Percentiles rank a stretch among this genome's conserved stretches.
phyloP scores from a whole-genome alignment of 495 filamentous ascomycete species.

The Penicillium desertorum region DNA sequence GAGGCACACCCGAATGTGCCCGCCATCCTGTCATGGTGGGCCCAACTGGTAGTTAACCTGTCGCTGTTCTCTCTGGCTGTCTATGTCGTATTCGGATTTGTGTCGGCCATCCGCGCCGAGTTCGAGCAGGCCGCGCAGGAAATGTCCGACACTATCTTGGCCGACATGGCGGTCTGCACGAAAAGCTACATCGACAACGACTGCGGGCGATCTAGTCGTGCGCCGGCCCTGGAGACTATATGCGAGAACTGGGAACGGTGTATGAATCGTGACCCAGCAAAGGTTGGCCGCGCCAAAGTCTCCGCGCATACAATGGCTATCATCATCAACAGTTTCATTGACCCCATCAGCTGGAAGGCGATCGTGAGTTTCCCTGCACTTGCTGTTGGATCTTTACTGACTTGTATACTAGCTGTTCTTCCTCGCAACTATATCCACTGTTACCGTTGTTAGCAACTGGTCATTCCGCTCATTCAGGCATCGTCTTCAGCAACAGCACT shows the following conservation, averaged over 20 bases:
- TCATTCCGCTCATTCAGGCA: slow-evolving; percentile 48
- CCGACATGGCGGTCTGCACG: slow-evolving; percentile 69
- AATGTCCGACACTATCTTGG: slow-evolving; percentile 61
- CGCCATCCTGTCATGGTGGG: slow-evolving; percentile 78
- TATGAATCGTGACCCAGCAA: slow-evolving; percentile 72
- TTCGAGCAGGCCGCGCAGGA: slow-evolving; percentile 68
- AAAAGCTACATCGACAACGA: slow-evolving; percentile 69
- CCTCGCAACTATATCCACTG: slow-evolving; percentile 43
- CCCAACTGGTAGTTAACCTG: slow-evolving; percentile 77
- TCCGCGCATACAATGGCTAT: slow-evolving; percentile 77
- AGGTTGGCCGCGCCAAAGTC: slow-evolving; percentile 64
- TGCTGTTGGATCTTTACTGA: slow-evolving; percentile 17
- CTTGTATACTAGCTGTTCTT: slow-evolving; percentile 36
- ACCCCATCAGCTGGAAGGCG: slow-evolving; percentile 71
- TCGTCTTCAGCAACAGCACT: slow-evolving; percentile 37
- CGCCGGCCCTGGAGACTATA: slow-evolving; percentile 68
- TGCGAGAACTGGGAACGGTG: slow-evolving; percentile 83
- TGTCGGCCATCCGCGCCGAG: slow-evolving; percentile 70
- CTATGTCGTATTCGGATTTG: slow-evolving; percentile 69
- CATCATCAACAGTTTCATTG: slow-evolving; percentile 72
- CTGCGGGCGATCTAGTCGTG: slow-evolving; percentile 59
- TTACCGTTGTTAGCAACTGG: slow-evolving; percentile 49
- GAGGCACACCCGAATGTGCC: slow-evolving; percentile 84
- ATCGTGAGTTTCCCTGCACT: slow-evolving; percentile 49
- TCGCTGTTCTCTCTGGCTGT: slow-evolving; percentile 64